Base-by-base conservation (phyloP, 169 alveolate species). In the Eimeria tenella region DNA sequence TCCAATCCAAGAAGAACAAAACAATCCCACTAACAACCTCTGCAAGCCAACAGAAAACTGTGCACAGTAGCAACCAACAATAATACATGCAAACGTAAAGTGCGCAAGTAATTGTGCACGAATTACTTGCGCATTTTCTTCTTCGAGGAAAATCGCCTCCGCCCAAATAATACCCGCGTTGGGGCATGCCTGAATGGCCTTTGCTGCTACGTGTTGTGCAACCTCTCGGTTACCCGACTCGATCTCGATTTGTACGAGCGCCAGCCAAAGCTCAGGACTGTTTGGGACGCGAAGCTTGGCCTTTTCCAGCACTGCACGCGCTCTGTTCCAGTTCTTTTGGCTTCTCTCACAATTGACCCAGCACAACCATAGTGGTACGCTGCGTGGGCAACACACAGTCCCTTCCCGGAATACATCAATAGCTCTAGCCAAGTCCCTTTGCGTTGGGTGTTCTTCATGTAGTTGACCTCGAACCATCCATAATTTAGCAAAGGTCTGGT, bases 131-230 rank as follows among this genome's bases (percentile, higher is more conserved):
- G 98, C 97, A 19, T 65, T 94, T 50, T 90, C 95, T 58, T 98
- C 98, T 89, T 98, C 99, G 87, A 98, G 93, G 90, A 97, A 98
- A 65, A 99, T 98, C 2, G 98, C 98, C 88, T 97, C 97, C 17
- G 99, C 98, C 99, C 99, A 98, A 31, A 99, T 95, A 56, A 96
- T 96, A n/a, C 99, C 99, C 13, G 99, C 97, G 68, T 96, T 95
- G 10, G 99, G 99, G 95, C 99, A 98, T 96, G 98, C 99, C 95
- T 98, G 98, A 21, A 99, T 93, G 4, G 99, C 99, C 91, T 98
- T 97, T 11, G 99, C 97, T 55, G 98, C 96, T 77, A 98, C 94
- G 94, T 97, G 98, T 87, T 97, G 96, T 17, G 99, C 98, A 71
- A 97, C 97, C 70, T 98, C 96, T 62, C 92, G 94, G 96, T 98